phyloP scores from a whole-genome alignment of 2,329 filamentous ascomycete species.

The Talaromyces amestolkiae region DNA sequence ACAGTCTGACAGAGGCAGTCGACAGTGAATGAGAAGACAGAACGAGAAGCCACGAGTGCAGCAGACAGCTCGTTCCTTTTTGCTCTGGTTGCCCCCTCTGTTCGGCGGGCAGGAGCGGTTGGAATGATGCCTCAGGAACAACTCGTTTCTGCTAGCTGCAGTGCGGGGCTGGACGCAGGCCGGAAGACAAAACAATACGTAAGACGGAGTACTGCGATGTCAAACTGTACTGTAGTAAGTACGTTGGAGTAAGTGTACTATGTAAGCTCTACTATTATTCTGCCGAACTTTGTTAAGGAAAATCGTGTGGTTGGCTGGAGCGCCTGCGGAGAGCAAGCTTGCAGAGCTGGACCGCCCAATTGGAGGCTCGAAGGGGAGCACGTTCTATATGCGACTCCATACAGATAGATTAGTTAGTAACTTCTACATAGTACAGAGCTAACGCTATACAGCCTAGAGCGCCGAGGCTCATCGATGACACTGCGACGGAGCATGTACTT shows the following conservation, averaged over 20 bases:
- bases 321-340: conserved; percentile 6
- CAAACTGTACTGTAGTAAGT: no score
- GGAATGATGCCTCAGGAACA: conserved; percentile 7
- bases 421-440: neutral
- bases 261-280: neutral
- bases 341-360: conserved; percentile 17
- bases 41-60: neutral
- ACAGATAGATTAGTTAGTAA: no score
- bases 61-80: conserved; percentile 1
- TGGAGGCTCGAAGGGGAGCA: conserved; percentile 6
- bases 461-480: neutral
- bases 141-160: neutral
- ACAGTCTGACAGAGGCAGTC: neutral
- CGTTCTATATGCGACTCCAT: conserved; percentile 12
- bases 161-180: neutral
- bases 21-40: neutral
- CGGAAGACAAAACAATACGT: no score
- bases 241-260: no score
- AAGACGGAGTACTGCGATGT: no score
- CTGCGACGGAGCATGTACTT: no score
- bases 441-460: neutral
- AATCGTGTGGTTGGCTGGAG: conserved; percentile 1
- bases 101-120: conserved; percentile 1
- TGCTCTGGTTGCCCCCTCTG: neutral
- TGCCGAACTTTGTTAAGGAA: neutral